Conservation (phyloP, 2,329 filamentous ascomycete genomes). For the Rugonectria rugulosa region DNA sequence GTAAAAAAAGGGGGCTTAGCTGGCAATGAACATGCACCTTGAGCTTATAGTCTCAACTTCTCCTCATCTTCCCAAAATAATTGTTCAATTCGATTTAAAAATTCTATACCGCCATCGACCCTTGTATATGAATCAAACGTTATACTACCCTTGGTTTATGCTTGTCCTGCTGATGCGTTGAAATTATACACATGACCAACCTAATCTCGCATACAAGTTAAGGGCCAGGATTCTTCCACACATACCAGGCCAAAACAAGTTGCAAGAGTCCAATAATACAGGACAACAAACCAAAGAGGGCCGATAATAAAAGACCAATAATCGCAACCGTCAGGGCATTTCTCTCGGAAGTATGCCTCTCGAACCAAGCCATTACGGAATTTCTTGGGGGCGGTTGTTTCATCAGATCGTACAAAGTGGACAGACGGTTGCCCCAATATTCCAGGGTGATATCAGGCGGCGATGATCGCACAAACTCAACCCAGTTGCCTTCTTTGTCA, state of each 20-base stretch:
- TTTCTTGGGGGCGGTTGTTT: background rate
- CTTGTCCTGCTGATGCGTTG: too few species aligned
- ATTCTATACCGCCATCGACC: too few species aligned
- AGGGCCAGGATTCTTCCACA: background rate
- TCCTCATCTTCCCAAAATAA: too few species aligned
- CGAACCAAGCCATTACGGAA: background rate
- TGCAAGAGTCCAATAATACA: slow-evolving; percentile 5
- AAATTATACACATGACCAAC: too few species aligned
- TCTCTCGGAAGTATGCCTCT: background rate
- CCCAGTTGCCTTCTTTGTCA: background rate
- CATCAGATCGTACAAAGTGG: background rate
- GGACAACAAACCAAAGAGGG: slow-evolving; percentile 1
- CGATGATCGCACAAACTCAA: background rate
- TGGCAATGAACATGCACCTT: too few species aligned
- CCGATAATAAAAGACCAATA: slow-evolving; percentile 1
- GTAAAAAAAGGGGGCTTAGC: too few species aligned
- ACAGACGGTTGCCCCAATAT: slow-evolving; percentile 1
- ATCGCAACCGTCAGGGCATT: slow-evolving; percentile 15
- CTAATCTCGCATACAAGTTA: too few species aligned
- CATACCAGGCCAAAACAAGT: background rate
- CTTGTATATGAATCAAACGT: too few species aligned
- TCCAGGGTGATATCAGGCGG: background rate
- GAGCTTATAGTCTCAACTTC: too few species aligned
- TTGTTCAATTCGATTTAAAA: too few species aligned
- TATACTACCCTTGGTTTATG: too few species aligned